Evolutionary conservation across 148 eudicot species (phyloP).

Genomic region (Rhododendron molle): DNA sequence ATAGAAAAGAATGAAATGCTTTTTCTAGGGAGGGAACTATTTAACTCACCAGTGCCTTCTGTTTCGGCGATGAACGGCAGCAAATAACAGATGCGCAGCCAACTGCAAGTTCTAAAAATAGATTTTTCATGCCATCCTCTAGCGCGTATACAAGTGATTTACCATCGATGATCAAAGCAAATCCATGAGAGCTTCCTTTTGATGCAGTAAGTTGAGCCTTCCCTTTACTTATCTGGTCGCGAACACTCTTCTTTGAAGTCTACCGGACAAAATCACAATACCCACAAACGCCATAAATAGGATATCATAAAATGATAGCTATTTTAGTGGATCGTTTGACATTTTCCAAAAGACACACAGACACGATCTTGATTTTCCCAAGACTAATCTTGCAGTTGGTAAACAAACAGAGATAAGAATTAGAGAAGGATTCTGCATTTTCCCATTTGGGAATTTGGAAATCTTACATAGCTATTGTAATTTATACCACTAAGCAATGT

Average conservation of each 20-base stretch:
- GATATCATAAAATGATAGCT: not conserved
- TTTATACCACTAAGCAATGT: not conserved
- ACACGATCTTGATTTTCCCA: not conserved
- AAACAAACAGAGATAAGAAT: not conserved
- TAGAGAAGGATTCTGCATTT: not conserved
- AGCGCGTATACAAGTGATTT: slow-evolving; percentile 83
- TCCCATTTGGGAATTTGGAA: not conserved
- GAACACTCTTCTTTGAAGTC: slow-evolving; percentile 70
- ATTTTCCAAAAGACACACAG: not conserved
- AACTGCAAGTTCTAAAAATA: slow-evolving; percentile 69
- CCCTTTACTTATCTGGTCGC: slow-evolving; percentile 57
- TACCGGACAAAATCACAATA: slow-evolving; percentile 14
- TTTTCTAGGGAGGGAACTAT: not conserved
- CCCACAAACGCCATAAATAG: not conserved
- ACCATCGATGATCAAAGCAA: slow-evolving; percentile 91
- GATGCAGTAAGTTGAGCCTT: slow-evolving; percentile 46
- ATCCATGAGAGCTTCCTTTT: slow-evolving; percentile 46
- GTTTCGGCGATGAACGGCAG: slow-evolving; percentile 95
- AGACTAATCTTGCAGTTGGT: not conserved
- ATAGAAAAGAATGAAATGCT: not conserved
- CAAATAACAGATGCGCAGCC: slow-evolving; percentile 92
- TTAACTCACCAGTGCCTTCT: slow-evolving; percentile 76
- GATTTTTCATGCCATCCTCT: slow-evolving; percentile 53
- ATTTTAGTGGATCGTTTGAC: not conserved
- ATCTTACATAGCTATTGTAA: not conserved